phyloP scores from a whole-genome alignment of 2,329 filamentous ascomycete species.

The Cladophialophora chaetospira region DNA sequence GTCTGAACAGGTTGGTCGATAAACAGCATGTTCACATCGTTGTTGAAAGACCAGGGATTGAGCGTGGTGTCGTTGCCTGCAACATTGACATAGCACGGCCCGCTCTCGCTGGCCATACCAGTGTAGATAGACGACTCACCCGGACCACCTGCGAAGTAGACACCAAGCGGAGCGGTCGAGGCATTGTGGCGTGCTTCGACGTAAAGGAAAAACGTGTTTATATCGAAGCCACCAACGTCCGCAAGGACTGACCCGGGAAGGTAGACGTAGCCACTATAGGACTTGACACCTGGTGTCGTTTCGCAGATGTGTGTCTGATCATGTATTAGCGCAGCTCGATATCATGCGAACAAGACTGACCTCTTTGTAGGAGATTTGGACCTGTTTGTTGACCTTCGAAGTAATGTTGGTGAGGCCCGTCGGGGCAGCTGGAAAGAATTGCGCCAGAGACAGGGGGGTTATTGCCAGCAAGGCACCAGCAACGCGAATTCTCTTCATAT shows the following conservation, averaged over 20 bases:
- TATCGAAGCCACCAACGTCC: slow-evolving; percentile 50
- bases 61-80: slow-evolving; percentile 53
- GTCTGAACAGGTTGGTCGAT: slow-evolving; percentile 66
- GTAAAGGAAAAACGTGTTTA: slow-evolving; percentile 69
- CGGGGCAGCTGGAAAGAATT: slow-evolving; percentile 19
- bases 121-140: slow-evolving; percentile 62
- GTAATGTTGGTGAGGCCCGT: slow-evolving; percentile 12
- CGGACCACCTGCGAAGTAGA: slow-evolving; percentile 66
- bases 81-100: slow-evolving; percentile 56
- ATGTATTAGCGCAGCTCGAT: not conserved
- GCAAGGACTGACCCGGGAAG: slow-evolving; percentile 52
- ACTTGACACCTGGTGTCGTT: slow-evolving; percentile 56
- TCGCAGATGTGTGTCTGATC: slow-evolving; percentile 55
- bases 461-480: not conserved
- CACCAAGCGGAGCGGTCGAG: slow-evolving; percentile 57
- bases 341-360: slow-evolving; percentile 31
- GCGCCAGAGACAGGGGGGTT: slow-evolving; percentile 1
- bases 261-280: slow-evolving; percentile 62
- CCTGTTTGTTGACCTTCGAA: slow-evolving; percentile 15
- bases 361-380: slow-evolving; percentile 51
- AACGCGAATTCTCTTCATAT: not conserved
- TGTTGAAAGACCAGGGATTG: slow-evolving; percentile 66
- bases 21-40: slow-evolving; percentile 67
- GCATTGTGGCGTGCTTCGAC: slow-evolving; percentile 60
- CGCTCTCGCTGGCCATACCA: slow-evolving; percentile 53